These are phyloP conservation scores for Starmerella scarabaei DNA, from an alignment of 805 yeast genomes.

Conservation along the genomic window DNA sequence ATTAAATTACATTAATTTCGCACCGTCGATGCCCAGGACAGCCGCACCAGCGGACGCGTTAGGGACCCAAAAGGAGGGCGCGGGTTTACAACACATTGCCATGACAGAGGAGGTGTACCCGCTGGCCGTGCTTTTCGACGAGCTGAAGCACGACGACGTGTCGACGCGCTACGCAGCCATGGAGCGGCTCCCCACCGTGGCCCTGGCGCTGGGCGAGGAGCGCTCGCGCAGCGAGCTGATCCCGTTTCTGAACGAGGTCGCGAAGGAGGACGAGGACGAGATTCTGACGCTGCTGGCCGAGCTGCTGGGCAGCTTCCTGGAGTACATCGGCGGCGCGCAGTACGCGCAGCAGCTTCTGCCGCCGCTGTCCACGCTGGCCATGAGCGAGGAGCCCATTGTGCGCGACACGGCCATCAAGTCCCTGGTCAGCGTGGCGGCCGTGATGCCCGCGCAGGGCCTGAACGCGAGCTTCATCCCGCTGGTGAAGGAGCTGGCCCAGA, in stretches of 20 bases:
- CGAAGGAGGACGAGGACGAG: slow-evolving; percentile 89
- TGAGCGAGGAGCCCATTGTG: slow-evolving; percentile 92
- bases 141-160: slow-evolving; percentile 90
- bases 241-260: slow-evolving; percentile 66
- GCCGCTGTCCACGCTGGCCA: slow-evolving; percentile 69
- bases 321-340: slow-evolving; percentile 73
- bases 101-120: slow-evolving; percentile 91
- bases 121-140: slow-evolving; percentile 91
- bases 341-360: slow-evolving; percentile 45
- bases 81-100: too few relatives aligned
- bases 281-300: slow-evolving; percentile 88
- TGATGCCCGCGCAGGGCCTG: slow-evolving; percentile 48
- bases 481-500: slow-evolving; percentile 63
- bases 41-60: too few relatives aligned
- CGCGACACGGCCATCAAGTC: slow-evolving; percentile 90
- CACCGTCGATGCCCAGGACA: too few relatives aligned
- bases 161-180: slow-evolving; percentile 87
- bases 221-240: slow-evolving; percentile 78
- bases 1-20: too few relatives aligned
- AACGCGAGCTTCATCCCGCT: slow-evolving; percentile 58
- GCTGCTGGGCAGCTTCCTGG: slow-evolving; percentile 76
- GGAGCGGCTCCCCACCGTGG: slow-evolving; percentile 87
- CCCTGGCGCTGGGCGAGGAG: slow-evolving; percentile 87
- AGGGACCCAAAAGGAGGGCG: too few relatives aligned
- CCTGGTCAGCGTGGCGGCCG: slow-evolving; percentile 53